phyloP scores from a whole-genome alignment of 257 asterid genomes.

The Nyctanthes arbortristis region DNA sequence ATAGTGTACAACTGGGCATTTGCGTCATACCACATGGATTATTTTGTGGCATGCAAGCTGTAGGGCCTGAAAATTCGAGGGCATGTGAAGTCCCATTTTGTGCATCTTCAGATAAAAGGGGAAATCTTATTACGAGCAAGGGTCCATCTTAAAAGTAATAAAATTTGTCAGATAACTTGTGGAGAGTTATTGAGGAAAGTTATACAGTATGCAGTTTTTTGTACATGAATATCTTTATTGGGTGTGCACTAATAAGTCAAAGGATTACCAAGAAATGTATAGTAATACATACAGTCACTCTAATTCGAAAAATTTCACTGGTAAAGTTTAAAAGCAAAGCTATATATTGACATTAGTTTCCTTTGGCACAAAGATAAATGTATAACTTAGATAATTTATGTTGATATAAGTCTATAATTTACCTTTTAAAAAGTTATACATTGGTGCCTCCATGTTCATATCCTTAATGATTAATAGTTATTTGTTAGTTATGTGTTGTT shows the following conservation, averaged over 20 bases:
- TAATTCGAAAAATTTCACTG: not conserved
- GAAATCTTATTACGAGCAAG: not conserved
- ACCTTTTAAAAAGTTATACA: too few species aligned
- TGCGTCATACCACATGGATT: not conserved
- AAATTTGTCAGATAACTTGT: too few species aligned
- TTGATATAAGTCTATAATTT: too few species aligned
- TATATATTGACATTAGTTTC: not conserved
- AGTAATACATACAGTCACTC: not conserved
- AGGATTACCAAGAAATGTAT: not conserved
- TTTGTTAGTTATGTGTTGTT: too few species aligned
- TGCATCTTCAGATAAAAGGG: not conserved
- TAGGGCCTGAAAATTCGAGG: not conserved
- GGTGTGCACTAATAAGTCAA: not conserved
- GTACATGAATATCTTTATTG: not conserved
- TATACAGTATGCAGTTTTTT: not conserved
- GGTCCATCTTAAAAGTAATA: too few species aligned
- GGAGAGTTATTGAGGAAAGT: too few species aligned
- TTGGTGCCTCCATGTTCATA: too few species aligned
- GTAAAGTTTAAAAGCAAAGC: not conserved
- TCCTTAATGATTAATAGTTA: too few species aligned
- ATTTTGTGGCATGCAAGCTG: not conserved
- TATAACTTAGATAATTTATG: too few species aligned
- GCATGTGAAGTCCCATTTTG: not conserved
- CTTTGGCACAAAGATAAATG: too few species aligned
- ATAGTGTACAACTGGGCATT: too few species aligned